Conservation (phyloP, 306 rosid species). For the Dryas octopetala region DNA sequence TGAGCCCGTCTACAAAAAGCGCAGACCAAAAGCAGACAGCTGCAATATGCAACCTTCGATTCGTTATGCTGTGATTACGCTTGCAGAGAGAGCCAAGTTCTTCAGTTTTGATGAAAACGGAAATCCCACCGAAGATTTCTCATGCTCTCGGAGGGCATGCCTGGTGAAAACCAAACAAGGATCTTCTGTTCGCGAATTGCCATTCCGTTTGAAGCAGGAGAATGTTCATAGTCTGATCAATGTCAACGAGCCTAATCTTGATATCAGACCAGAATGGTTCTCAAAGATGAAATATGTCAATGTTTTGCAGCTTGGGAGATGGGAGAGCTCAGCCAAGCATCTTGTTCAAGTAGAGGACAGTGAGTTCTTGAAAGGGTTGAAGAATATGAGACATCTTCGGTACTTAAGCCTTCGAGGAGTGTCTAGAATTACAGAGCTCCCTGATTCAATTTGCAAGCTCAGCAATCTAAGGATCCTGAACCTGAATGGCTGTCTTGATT, state of each 20-base stretch:
- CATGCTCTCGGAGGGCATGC: not conserved
- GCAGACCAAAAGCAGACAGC: conserved; percentile 17
- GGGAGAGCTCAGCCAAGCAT: conserved; percentile 8
- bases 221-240: conserved; percentile 14
- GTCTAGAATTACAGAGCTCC: conserved; percentile 21
- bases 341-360: conserved; percentile 15
- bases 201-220: not conserved
- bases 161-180: conserved; percentile 14
- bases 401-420: conserved; percentile 24
- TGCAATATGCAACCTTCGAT: conserved; percentile 1
- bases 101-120: not conserved
- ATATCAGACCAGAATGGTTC: conserved; percentile 18
- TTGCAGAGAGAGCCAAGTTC: not conserved
- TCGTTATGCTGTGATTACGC: not conserved
- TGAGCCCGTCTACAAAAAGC: conserved; percentile 6
- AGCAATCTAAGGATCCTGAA: conserved; percentile 26
- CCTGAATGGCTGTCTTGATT: conserved; percentile 15
- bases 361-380: conserved; percentile 27
- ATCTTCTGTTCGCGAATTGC: conserved; percentile 1
- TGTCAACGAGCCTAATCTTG: conserved; percentile 21
- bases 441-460: conserved; percentile 24
- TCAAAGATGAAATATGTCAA: conserved; percentile 20
- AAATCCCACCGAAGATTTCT: conserved; percentile 15
- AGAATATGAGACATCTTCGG: conserved; percentile 23
- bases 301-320: conserved; percentile 26